A percentile compares a stretch with the other conserved stretches of the same genome.
Evolutionary conservation across 1,284 basidiomycete genomes (phyloP).

Genomic region (Ustilago sp.): DNA sequence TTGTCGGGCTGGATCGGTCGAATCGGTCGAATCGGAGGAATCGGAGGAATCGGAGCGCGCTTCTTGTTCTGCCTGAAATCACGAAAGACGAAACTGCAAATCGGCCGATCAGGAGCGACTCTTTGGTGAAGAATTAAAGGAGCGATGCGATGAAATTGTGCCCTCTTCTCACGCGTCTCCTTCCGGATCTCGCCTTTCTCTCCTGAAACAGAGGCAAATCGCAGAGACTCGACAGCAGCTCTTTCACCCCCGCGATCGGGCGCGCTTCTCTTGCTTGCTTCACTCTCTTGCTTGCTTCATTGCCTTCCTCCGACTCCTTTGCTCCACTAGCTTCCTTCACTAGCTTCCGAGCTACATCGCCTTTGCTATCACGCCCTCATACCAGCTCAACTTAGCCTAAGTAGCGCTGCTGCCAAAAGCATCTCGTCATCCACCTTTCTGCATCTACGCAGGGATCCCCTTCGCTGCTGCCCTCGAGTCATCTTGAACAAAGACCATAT

Average conservation of each 20-base stretch:
- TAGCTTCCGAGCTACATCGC: background rate
- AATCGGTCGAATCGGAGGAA: too few species aligned
- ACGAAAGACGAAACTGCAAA: slow-evolving; percentile 2
- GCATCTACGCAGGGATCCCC: background rate
- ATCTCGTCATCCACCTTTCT: too few species aligned
- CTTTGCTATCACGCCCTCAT: background rate
- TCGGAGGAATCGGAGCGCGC: slow-evolving; percentile 24
- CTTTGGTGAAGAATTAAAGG: background rate
- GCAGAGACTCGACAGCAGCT: background rate
- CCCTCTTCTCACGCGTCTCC: background rate
- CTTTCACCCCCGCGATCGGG: slow-evolving; percentile 35
- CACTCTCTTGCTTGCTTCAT: background rate
- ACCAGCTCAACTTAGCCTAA: too few species aligned
- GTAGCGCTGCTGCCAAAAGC: too few species aligned
- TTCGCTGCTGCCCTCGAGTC: background rate
- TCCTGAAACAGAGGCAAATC: background rate
- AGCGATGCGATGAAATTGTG: slow-evolving; percentile 3
- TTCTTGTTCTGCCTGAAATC: background rate
- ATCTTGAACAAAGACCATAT: background rate
- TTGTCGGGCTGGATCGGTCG: background rate
- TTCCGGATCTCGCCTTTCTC: slow-evolving; percentile 15
- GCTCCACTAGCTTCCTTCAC: background rate
- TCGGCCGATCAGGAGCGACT: slow-evolving; percentile 23
- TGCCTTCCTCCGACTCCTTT: background rate
- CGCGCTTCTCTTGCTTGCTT: slow-evolving; percentile 2